Evolutionary conservation across 169 alveolate species (phyloP), one percentile per base, ranked within the genome.

Genomic region (Babesia ovis): DNA sequence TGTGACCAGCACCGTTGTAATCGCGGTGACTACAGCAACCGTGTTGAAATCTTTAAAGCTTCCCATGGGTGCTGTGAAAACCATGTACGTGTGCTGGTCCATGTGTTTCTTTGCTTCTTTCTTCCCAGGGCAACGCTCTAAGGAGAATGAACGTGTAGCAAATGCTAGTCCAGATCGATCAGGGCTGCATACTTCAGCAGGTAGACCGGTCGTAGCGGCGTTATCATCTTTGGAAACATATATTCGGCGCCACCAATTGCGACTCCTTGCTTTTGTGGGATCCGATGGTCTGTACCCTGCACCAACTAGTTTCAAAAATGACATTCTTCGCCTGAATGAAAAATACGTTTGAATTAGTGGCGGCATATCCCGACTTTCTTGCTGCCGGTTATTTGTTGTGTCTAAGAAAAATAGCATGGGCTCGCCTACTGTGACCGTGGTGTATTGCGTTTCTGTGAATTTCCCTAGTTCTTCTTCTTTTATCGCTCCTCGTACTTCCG

Each of bases 1-100:
- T 9, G 79, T 25, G 37, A 57, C 71, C n/a, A 60, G 6, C 27
- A 42, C 43, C 22, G 62, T 59, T 23, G 32, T 48, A 29, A 20
- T 4, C 18, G 61, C 2, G 12, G 87, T 79, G 42, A 60, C 77
- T 32, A 37, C 42, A 6, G 37, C 22, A 5, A 70, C 60, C 55
- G 57, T 34, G 23, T 14, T 16, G 71, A 45, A 60, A 22, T 60
- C 77, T 1, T 46, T 14, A 32, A 39, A 68, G 48, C 43, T 25
- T 11, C 84, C 87, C 23, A 68, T 68, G 3, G 87, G 87, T 5
- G 62, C 69, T 35, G 79, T 39, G 16, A 69, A 69, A 25, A 31
- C 67, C 32, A 79, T 22, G 54, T 79, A 79, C 22, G 60, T 27
- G 35, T 61, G 66, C 16, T 66, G 58, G 8, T 69, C 87, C 56